Evolutionary conservation across 495 filamentous ascomycete species (phyloP), one percentile per base, ranked within the genome.

Genomic region (Penicillium angulare): DNA sequence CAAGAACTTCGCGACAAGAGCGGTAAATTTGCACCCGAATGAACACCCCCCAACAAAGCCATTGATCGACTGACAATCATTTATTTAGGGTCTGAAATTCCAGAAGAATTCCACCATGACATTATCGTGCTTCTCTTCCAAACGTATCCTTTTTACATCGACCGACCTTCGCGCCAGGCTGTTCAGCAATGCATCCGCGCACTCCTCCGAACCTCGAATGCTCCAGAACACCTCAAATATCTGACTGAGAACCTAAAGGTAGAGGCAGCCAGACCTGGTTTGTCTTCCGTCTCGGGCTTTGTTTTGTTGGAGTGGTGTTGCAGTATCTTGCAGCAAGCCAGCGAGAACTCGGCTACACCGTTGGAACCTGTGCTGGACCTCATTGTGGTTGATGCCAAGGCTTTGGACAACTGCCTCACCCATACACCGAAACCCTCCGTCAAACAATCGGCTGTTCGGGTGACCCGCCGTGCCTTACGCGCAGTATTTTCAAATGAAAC

Each of bases 231-330:
- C 32, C 69, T 92, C 9, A 73, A 79, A 36, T 74, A 77, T 3
- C 77, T 93, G 41, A 74, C 86, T 26, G 75, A 80, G 42, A 74
- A 71, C 31, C 53, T 85, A 15, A 68, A 76, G 46, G 51, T 49
- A 6, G 95, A 98, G 68, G 76, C 86, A 0, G 71, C 79, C 33
- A 96, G 95, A 64, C 64, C 73, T 3, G 83, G 81, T 22, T 81
- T 97, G 53, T 88, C 92, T 18, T 71, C 88, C 1, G 79, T 81
- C 18, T 90, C 83, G 61, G 88, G 90, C 1, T 92, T 96, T 58
- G 88, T 95, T n/a, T 73, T 98, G 53, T 74, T 92, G 10, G 88
- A 92, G 61, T 98, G 91, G 93, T 89, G 85, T 63, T 88, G 84
- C 40, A 63, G 91, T 50, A 67, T 95, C 10, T 70, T 93, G 34